These are phyloP conservation scores for Hamamelis virginiana DNA, from an alignment of 164 flowering plant genomes.

Conservation along the genomic window DNA sequence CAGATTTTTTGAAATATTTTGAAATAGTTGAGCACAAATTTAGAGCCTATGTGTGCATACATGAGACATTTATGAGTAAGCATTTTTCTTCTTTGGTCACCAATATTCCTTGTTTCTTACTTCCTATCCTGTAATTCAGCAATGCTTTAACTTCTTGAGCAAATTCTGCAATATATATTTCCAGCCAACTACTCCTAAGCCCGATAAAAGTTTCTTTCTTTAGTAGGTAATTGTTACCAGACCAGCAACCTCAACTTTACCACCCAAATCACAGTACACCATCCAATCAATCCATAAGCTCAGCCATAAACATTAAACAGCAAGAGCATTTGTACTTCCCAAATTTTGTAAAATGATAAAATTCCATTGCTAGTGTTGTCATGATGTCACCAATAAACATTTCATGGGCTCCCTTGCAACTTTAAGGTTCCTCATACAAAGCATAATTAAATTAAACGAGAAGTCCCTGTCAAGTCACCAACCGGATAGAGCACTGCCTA, in stretches of 20 bases:
- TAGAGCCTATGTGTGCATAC: not conserved
- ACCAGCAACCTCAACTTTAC: no score
- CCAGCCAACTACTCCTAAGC: no score
- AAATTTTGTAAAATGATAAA: not conserved
- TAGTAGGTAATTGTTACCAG: no score
- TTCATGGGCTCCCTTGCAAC: not conserved
- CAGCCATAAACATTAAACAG: not conserved
- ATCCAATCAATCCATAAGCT: slow-evolving; percentile 1
- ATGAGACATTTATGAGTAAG: not conserved
- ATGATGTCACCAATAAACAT: not conserved
- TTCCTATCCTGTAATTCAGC: no score
- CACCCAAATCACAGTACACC: not conserved
- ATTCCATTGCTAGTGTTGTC: not conserved
- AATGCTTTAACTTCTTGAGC: no score
- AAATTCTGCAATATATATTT: no score
- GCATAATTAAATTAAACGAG: not conserved
- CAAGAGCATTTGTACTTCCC: not conserved
- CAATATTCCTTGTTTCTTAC: no score
- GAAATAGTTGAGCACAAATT: not conserved
- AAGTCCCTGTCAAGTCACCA: not conserved
- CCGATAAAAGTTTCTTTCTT: no score
- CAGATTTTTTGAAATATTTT: slow-evolving; percentile 1
- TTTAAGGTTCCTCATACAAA: not conserved
- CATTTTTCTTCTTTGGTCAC: no score
- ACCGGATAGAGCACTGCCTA: not conserved